A percentile compares a stretch with the other conserved stretches of the same genome.
Evolutionary conservation across 78 protist genomes (phyloP).

Genomic region (Diacronema lutheri): DNA sequence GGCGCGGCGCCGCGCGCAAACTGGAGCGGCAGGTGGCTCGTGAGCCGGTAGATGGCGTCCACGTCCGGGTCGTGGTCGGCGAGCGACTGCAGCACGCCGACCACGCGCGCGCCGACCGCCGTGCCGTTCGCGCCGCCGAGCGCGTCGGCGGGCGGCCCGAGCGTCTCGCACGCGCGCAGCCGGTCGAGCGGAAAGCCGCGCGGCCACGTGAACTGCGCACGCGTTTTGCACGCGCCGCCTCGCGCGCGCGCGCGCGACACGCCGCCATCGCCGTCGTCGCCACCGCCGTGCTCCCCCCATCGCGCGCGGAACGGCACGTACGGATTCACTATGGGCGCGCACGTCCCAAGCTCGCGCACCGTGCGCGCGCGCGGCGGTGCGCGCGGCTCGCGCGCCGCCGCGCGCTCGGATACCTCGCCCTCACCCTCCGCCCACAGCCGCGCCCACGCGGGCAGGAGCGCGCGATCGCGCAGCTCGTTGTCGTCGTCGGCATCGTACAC

Average conservation of each 20-base stretch:
- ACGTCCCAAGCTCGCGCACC: not conserved
- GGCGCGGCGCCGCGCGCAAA: not conserved
- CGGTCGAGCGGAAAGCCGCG: not conserved
- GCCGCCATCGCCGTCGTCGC: too few species aligned
- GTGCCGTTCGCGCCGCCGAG: not conserved
- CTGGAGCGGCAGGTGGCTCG: not conserved
- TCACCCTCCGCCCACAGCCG: not conserved
- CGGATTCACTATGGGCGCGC: not conserved
- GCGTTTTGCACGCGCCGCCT: not conserved
- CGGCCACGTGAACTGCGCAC: not conserved
- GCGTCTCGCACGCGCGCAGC: not conserved
- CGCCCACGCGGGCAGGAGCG: not conserved
- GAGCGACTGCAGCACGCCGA: slow-evolving; percentile 9
- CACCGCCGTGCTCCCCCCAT: not conserved
- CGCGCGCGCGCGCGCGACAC: not conserved
- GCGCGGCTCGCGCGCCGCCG: too few species aligned
- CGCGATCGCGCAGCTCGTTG: not conserved
- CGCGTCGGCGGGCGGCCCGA: too few species aligned
- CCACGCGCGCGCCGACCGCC: not conserved
- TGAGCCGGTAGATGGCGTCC: slow-evolving; percentile 22
- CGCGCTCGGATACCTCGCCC: too few species aligned
- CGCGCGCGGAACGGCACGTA: not conserved
- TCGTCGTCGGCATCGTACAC: slow-evolving; percentile 4
- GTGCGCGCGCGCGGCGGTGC: too few species aligned
- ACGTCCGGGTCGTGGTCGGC: slow-evolving; percentile 39